These are phyloP conservation scores for Psilocybe sp. DNA, from an alignment of 768 basidiomycete genomes.

Conservation along the genomic window DNA sequence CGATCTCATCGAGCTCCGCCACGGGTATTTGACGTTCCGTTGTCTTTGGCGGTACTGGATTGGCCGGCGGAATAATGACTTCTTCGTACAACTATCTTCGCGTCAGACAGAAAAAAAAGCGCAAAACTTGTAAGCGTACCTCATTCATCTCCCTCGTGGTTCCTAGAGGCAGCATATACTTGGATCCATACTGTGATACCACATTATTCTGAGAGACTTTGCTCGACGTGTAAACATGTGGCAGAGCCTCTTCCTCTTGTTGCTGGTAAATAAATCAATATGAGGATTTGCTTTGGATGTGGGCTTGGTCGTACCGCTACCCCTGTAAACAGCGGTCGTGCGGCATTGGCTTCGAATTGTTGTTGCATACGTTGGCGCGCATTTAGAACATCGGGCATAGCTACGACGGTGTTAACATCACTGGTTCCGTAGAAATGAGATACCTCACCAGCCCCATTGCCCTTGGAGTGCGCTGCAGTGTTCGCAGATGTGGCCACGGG, in stretches of 20 bases:
- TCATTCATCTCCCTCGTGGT: slow-evolving; percentile 68
- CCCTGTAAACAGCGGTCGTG: slow-evolving; percentile 62
- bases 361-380: slow-evolving; percentile 64
- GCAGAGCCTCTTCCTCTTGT: slow-evolving; percentile 60
- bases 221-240: slow-evolving; percentile 85
- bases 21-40: slow-evolving; percentile 73
- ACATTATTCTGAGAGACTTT: slow-evolving; percentile 56
- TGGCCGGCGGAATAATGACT: slow-evolving; percentile 84
- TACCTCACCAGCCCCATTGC: too few species aligned
- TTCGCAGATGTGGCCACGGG: background rate
- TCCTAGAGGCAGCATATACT: slow-evolving; percentile 80
- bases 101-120: background rate
- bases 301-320: slow-evolving; percentile 39
- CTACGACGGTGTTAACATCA: too few species aligned
- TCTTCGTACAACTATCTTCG: slow-evolving; percentile 78
- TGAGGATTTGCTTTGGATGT: background rate
- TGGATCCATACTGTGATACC: slow-evolving; percentile 70
- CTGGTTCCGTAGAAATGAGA: too few species aligned
- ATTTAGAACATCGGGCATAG: slow-evolving; percentile 18
- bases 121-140: slow-evolving; percentile 35
- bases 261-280: slow-evolving; percentile 31
- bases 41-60: slow-evolving; percentile 65
- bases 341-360: slow-evolving; percentile 55
- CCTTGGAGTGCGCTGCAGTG: too few species aligned
- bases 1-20: slow-evolving; percentile 70